These are phyloP conservation scores for Kodamaea leandrae DNA, from an alignment of 805 yeast genomes.

Conservation along the genomic window DNA sequence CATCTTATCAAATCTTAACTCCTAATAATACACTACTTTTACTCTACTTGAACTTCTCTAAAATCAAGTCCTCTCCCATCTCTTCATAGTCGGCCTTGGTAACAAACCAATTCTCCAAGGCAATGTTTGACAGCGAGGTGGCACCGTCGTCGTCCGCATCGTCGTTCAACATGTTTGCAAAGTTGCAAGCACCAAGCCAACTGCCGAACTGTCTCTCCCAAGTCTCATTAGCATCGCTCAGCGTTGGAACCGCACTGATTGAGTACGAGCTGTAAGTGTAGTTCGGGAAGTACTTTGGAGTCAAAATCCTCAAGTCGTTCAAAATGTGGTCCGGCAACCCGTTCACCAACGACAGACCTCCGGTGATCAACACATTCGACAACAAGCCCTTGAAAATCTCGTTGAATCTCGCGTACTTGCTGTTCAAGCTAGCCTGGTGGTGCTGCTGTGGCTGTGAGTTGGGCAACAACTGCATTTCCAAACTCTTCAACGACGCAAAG, in stretches of 20 bases:
- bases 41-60: constrained; percentile 33
- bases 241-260: constrained; percentile 27
- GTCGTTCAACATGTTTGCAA: constrained; percentile 56
- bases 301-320: constrained; percentile 50
- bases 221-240: constrained; percentile 30
- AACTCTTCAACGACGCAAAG: constrained; percentile 33
- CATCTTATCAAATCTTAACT: no score
- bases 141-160: constrained; percentile 26
- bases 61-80: constrained; percentile 47
- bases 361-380: constrained; percentile 53
- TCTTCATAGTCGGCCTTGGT: constrained; percentile 66
- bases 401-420: constrained; percentile 32
- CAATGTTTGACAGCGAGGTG: constrained; percentile 30
- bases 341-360: constrained; percentile 54
- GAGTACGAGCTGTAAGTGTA: constrained; percentile 36
- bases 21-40: no score
- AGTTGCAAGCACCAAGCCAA: constrained; percentile 74
- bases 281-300: constrained; percentile 46
- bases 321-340: constrained; percentile 56
- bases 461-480: constrained; percentile 34
- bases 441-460: constrained; percentile 20
- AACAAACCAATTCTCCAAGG: constrained; percentile 51
- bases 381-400: constrained; percentile 39
- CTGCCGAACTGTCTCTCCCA: constrained; percentile 58
- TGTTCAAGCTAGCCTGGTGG: constrained; percentile 12